These are phyloP conservation scores for Plantago major DNA, from an alignment of 257 asterid species.

Conservation along the genomic window DNA sequence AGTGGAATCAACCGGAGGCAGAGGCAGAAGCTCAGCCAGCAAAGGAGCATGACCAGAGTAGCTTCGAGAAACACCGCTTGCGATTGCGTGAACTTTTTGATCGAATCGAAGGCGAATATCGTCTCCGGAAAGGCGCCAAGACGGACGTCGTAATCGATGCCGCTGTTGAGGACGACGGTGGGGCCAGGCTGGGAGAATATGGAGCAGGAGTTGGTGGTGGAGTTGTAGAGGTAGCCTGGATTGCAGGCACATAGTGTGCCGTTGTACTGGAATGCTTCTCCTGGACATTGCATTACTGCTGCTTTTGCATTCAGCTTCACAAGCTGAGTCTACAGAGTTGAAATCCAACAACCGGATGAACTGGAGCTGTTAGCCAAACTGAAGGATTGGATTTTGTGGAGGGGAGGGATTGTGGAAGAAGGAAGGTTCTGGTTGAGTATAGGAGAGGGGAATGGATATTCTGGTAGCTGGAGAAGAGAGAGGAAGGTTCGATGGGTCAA, in stretches of 20 bases:
- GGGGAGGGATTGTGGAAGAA: no score
- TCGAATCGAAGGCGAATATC: conserved; percentile 67
- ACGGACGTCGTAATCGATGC: conserved; percentile 54
- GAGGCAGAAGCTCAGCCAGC: conserved; percentile 76
- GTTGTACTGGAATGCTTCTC: conserved; percentile 57
- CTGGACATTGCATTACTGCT: conserved; percentile 48
- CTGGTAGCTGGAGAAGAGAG: neutral
- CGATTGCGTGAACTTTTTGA: conserved; percentile 74
- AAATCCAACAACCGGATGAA: no score
- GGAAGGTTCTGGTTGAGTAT: neutral
- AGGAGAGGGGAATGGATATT: neutral
- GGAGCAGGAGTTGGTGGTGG: conserved; percentile 37
- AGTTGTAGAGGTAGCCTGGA: conserved; percentile 59
- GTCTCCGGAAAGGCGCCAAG: conserved; percentile 48
- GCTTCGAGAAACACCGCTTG: conserved; percentile 94
- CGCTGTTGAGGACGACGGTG: conserved; percentile 40
- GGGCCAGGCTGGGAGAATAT: conserved; percentile 38
- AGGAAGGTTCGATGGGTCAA: no score
- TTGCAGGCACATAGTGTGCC: conserved; percentile 58
- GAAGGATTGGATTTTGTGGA: neutral
- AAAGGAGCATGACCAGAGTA: conserved; percentile 52
- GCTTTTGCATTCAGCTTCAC: neutral
- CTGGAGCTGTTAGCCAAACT: no score
- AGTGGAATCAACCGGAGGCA: conserved; percentile 52
- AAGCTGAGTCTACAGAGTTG: neutral